These are phyloP conservation scores for Fusarium chaquense DNA, from an alignment of 2,329 filamentous ascomycete species.

Conservation along the genomic window DNA sequence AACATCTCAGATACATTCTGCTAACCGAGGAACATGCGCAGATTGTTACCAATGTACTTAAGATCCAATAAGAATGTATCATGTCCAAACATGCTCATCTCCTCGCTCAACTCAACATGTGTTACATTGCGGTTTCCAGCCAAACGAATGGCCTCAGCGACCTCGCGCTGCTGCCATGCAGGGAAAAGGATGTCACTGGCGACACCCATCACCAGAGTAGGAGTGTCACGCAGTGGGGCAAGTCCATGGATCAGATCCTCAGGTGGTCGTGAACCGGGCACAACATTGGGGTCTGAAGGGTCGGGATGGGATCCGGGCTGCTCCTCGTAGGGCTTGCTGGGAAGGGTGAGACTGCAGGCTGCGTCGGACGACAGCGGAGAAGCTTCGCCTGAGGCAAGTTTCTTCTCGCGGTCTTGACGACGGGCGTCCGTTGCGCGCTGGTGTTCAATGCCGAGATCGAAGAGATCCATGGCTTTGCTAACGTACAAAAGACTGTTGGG, in stretches of 20 bases:
- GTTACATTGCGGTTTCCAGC: conserved; percentile 84
- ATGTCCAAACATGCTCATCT: conserved; percentile 94
- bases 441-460: conserved; percentile 83
- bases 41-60: conserved; percentile 87
- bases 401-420: conserved; percentile 69
- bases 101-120: conserved; percentile 92
- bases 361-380: conserved; percentile 56
- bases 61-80: conserved; percentile 96
- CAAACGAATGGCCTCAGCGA: conserved; percentile 83
- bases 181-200: conserved; percentile 97
- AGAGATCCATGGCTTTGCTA: conserved; percentile 98
- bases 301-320: conserved; percentile 67
- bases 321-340: conserved; percentile 87
- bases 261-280: conserved; percentile 68
- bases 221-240: conserved; percentile 76
- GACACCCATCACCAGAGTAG: conserved; percentile 90
- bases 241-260: conserved; percentile 84
- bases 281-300: conserved; percentile 45
- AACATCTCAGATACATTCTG: not conserved
- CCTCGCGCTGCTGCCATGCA: conserved; percentile 96
- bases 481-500: conserved; percentile 96
- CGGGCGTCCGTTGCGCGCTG: conserved; percentile 73
- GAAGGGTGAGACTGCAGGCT: conserved; percentile 82
- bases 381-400: conserved; percentile 66
- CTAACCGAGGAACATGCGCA: conserved; percentile 81